A percentile compares a stretch with the other conserved stretches of the same genome.
Conservation (phyloP, 805 yeast species). For the Dipodascopsis tothii region DNA sequence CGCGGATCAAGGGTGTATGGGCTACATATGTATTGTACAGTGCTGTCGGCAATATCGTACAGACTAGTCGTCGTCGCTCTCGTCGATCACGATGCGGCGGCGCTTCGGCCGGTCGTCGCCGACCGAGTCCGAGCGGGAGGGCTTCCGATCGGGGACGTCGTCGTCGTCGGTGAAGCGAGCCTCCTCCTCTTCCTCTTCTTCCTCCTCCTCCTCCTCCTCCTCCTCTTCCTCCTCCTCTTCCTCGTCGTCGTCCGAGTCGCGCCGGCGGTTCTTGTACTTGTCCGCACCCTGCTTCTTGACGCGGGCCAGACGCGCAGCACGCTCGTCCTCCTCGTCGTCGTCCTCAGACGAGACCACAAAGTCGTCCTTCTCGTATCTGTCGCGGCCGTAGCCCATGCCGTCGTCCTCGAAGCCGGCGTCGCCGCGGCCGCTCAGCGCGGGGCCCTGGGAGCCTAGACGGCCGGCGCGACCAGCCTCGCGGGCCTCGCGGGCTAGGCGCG, state of each 20-base stretch:
- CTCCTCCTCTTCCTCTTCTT: conserved; percentile 18
- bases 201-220: conserved; percentile 22
- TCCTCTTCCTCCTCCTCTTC: conserved; percentile 29
- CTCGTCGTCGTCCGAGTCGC: conserved; percentile 27
- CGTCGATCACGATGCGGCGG: neutral
- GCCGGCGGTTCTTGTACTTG: conserved; percentile 11
- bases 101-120: neutral
- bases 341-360: conserved; percentile 30
- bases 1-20: too few relatives aligned
- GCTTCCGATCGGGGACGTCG: neutral
- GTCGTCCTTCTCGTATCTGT: conserved; percentile 34
- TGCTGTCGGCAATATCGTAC: too few relatives aligned
- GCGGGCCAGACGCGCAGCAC: conserved; percentile 29
- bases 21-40: too few relatives aligned
- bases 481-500: conserved; percentile 11
- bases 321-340: conserved; percentile 29
- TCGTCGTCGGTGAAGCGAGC: neutral
- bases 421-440: neutral
- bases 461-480: conserved; percentile 3
- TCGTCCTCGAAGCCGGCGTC: conserved; percentile 15
- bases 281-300: conserved; percentile 29
- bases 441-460: too few relatives aligned
- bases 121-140: neutral
- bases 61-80: neutral
- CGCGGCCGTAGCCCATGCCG: conserved; percentile 26